Conservation (phyloP, 495 filamentous ascomycete genomes). For the Podospora didyma region DNA sequence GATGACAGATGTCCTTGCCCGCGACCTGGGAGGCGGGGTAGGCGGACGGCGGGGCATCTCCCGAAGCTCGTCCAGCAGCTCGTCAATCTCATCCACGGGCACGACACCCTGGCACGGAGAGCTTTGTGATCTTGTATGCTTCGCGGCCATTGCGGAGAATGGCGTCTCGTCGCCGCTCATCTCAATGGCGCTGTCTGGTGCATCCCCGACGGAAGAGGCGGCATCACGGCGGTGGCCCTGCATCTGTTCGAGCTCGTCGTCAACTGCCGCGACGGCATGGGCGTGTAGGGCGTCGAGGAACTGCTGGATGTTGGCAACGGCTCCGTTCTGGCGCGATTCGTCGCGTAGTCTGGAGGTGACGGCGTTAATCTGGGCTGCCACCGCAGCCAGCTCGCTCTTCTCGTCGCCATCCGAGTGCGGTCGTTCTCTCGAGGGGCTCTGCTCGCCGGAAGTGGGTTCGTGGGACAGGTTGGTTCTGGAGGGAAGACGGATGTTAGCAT, state of each 20-base stretch:
- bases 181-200: slow-evolving; percentile 43
- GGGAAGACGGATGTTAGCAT: neutral
- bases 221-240: slow-evolving; percentile 1
- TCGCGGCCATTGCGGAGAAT: neutral
- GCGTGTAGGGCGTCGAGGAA: slow-evolving; percentile 32
- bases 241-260: slow-evolving; percentile 14
- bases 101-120: neutral
- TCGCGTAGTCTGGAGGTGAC: slow-evolving; percentile 5
- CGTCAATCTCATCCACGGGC: slow-evolving; percentile 29
- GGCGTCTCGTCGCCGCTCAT: slow-evolving; percentile 24
- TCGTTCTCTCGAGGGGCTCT: neutral
- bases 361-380: slow-evolving; percentile 12
- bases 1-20: slow-evolving; percentile 20
- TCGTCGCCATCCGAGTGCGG: neutral
- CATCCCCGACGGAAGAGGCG: slow-evolving; percentile 29
- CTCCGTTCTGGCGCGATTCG: slow-evolving; percentile 32
- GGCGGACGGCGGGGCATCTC: slow-evolving; percentile 34
- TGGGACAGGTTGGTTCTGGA: neutral
- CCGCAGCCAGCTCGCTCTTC: slow-evolving; percentile 8
- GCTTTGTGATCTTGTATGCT: slow-evolving; percentile 15
- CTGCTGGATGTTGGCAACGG: slow-evolving; percentile 26
- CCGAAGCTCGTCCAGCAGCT: slow-evolving; percentile 31
- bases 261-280: slow-evolving; percentile 23
- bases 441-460: neutral
- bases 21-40: slow-evolving; percentile 36